Evolutionary conservation across 2,329 filamentous ascomycete species (phyloP), one percentile per base, ranked within the genome.

Genomic region (Colletotrichum caudatum): DNA sequence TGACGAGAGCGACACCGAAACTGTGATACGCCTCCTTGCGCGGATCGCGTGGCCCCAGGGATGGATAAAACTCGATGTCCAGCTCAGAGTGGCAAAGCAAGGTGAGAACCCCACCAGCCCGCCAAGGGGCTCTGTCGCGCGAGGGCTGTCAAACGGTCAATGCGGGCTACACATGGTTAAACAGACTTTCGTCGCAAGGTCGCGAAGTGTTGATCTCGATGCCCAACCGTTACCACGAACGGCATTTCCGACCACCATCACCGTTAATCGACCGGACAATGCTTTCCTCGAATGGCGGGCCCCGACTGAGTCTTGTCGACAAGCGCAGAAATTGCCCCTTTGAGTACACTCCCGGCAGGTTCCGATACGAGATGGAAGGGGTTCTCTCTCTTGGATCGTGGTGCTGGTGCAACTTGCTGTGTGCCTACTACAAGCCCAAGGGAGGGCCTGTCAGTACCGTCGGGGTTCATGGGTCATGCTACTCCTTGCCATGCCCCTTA

Each of bases 161-260:
- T 66, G 66, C 70, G 61, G 5, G 18, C n/a, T 62, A 23, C 61
- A 72, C 70, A 72, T 71, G 67, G 67, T 23, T 26, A 5, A 48
- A 69, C 65, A 56, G 18, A 72, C 69, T 72, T 72, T 72, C 69
- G 29, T 64, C 65, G 69, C 69, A 50, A 51, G 69, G 69, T 64
- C 65, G 39, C 26, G 20, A n/a, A 41, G 29, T 50, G 71, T 50
- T 71, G 71, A 73, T 73, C 71, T 73, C 64, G 64, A 51, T 73
- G 71, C 71, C 71, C 68, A 71, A 73, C 71, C 56, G 26, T 56
- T n/a, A 51, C 54, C 29, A 60, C 20, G 23, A 33, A 63, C 69
- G 66, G 66, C 54, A 56, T 60, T 41, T 56, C 65, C 65, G 59
- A 64, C 56, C 59, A 59, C 41, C 33, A 26, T 53, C 23, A 33